Evolutionary conservation across 179 eudicot species (phyloP).

Genomic region (Beta corolliflora): DNA sequence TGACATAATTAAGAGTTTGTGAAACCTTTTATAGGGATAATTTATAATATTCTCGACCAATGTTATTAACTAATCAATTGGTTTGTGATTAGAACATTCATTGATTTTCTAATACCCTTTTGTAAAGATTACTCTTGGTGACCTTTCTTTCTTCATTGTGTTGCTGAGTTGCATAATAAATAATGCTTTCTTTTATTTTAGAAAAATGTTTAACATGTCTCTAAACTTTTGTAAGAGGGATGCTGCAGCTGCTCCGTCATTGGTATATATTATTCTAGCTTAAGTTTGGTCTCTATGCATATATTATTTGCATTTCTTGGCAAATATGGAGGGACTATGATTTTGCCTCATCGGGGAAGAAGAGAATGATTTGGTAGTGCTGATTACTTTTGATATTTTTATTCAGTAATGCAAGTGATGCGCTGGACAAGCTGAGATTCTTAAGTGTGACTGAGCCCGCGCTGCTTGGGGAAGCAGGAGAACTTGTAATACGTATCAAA

Average conservation of each 20-base stretch:
- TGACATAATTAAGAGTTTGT: too few species aligned
- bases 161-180: too few species aligned
- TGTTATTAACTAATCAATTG: too few species aligned
- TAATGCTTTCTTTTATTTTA: not conserved
- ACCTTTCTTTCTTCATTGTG: too few species aligned
- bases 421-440: constrained; percentile 91
- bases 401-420: constrained; percentile 97
- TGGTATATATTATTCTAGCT: not conserved
- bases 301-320: not conserved
- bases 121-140: too few species aligned
- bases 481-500: constrained; percentile 83
- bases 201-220: not conserved
- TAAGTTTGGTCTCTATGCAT: not conserved
- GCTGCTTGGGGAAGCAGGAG: constrained; percentile 84
- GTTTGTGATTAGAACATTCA: too few species aligned
- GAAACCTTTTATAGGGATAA: too few species aligned
- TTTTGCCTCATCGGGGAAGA: not conserved
- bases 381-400: constrained; percentile 14
- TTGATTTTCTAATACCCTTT: too few species aligned
- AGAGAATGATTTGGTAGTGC: not conserved
- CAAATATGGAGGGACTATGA: not conserved
- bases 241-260: not conserved
- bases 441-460: constrained; percentile 89
- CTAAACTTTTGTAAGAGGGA: too few species aligned
- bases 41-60: too few species aligned